phyloP scores from a whole-genome alignment of 2,329 filamentous ascomycete genomes.

The Trichoderma brevicompactum region DNA sequence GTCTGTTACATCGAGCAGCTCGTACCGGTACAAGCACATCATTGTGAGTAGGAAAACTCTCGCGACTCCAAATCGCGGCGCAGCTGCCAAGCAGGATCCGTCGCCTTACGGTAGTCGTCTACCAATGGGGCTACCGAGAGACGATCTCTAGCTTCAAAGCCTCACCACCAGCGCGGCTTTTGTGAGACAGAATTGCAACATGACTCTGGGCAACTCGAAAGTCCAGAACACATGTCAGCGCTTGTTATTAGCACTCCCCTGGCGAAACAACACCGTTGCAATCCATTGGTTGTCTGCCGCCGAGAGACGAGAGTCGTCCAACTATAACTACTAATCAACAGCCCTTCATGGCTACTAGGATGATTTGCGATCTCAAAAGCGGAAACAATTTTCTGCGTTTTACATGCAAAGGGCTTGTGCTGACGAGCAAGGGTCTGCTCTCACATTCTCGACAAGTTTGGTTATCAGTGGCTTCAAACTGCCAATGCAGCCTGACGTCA shows the following conservation, averaged over 20 bases:
- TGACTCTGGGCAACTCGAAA: background rate
- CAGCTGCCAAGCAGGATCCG: constrained; percentile 6
- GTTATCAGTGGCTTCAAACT: background rate
- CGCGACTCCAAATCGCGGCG: background rate
- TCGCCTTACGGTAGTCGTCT: background rate
- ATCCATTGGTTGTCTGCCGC: too few species aligned
- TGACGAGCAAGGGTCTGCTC: background rate
- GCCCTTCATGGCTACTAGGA: too few species aligned
- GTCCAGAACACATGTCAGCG: background rate
- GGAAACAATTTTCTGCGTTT: too few species aligned
- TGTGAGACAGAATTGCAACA: background rate
- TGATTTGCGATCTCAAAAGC: too few species aligned
- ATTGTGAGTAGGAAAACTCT: too few species aligned
- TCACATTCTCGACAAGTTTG: too few species aligned
- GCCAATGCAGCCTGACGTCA: constrained; percentile 28
- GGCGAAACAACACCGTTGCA: too few species aligned
- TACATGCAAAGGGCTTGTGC: background rate
- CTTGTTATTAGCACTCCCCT: background rate
- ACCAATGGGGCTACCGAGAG: background rate
- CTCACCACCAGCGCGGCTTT: constrained; percentile 4
- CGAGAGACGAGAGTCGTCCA: too few species aligned
- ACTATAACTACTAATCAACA: too few species aligned
- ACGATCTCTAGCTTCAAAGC: constrained; percentile 2
- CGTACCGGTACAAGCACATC: background rate
- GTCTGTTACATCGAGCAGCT: background rate